Evolutionary conservation across 179 eudicot species (phyloP).

Genomic region (Spergularia azorica): DNA sequence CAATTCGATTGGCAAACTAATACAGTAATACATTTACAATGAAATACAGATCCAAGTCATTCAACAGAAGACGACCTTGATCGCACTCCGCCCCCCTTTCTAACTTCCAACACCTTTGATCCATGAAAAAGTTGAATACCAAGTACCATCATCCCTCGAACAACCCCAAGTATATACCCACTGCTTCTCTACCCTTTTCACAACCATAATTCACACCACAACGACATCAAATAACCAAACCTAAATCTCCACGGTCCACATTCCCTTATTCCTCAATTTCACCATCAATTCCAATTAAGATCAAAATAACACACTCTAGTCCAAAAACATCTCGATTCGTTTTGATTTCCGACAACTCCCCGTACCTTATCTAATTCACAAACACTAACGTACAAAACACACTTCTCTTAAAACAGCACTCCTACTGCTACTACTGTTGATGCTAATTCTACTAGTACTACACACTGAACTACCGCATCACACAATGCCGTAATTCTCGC

Average conservation of each 20-base stretch:
- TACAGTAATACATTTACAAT: too few relatives aligned
- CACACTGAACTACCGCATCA: not conserved
- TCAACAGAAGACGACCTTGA: not conserved
- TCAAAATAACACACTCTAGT: not conserved
- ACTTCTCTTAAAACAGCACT: not conserved
- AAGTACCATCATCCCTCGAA: not conserved
- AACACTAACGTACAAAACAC: not conserved
- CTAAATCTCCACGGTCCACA: not conserved
- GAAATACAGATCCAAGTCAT: too few relatives aligned
- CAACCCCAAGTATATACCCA: not conserved
- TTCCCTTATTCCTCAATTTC: not conserved
- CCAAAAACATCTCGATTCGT: not conserved
- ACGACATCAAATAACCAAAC: not conserved
- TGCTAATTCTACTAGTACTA: slow-evolving; percentile 3
- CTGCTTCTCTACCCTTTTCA: not conserved
- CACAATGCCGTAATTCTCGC: slow-evolving; percentile 8
- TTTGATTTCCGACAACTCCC: not conserved
- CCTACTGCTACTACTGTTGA: not conserved
- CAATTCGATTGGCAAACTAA: not conserved
- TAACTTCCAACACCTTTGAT: not conserved
- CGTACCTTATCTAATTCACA: not conserved
- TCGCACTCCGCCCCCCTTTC: not conserved
- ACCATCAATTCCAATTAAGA: not conserved
- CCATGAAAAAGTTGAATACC: not conserved
- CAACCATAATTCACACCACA: not conserved